phyloP scores from a whole-genome alignment of 2,329 filamentous ascomycete genomes.

The Aphanoascus verrucosus region DNA sequence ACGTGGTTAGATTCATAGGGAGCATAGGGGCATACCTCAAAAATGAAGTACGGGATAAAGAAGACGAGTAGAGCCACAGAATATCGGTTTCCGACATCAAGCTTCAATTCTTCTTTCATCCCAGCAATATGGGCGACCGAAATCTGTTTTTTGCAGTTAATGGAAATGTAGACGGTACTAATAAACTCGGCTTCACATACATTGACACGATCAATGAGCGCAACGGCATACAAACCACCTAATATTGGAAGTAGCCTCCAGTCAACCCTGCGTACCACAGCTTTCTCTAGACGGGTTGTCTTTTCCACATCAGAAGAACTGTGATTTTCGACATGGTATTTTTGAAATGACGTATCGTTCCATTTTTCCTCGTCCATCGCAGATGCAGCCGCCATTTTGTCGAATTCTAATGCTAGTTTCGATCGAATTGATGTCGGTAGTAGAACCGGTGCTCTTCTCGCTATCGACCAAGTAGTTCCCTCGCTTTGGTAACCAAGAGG shows the following conservation, averaged over 20 bases:
- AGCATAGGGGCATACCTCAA: slow-evolving; percentile 12
- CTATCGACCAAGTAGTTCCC: no score
- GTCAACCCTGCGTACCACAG: slow-evolving; percentile 46
- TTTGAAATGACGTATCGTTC: neutral
- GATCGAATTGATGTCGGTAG: no score
- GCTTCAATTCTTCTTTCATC: slow-evolving; percentile 13
- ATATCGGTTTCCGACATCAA: slow-evolving; percentile 15
- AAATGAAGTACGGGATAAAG: slow-evolving; percentile 20
- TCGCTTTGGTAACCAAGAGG: no score
- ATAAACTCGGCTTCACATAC: slow-evolving; percentile 28
- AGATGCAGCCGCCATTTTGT: neutral
- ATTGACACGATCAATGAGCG: slow-evolving; percentile 70
- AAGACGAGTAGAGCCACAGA: slow-evolving; percentile 15
- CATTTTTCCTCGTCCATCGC: neutral
- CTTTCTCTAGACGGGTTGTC: slow-evolving; percentile 21
- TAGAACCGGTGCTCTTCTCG: no score
- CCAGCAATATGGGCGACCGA: slow-evolving; percentile 14
- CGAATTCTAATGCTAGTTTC: no score
- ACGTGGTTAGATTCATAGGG: no score
- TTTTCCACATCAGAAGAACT: neutral
- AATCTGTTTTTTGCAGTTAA: slow-evolving; percentile 6
- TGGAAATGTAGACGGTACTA: no score
- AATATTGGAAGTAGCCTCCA: slow-evolving; percentile 51
- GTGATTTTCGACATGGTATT: neutral
- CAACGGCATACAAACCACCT: slow-evolving; percentile 61